Conservation (phyloP, 129 eudicot species). For the Saposhnikovia divaricata region DNA sequence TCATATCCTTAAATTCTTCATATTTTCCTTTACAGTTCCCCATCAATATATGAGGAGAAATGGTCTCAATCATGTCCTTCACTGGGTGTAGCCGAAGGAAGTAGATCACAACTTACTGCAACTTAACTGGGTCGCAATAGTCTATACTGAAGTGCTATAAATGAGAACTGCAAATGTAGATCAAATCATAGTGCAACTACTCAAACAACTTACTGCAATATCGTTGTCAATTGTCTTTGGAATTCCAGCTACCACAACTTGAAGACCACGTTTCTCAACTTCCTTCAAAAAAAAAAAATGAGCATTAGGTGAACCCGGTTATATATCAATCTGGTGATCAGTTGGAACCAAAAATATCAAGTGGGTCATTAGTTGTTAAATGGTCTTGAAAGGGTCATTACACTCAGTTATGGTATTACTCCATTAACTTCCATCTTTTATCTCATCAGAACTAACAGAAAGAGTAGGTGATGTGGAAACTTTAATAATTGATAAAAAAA, state of each 20-base stretch:
- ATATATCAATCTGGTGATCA: background rate
- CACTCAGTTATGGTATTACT: background rate
- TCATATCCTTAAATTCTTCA: too few relatives aligned
- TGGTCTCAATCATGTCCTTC: background rate
- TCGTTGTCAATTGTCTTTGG: slow-evolving; percentile 98
- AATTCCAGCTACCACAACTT: slow-evolving; percentile 81
- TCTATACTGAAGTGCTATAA: background rate
- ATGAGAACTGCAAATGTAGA: background rate
- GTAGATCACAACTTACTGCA: background rate
- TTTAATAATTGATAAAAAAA: background rate
- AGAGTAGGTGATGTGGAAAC: background rate
- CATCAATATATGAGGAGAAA: background rate
- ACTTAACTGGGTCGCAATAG: too few relatives aligned
- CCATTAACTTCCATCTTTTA: background rate
- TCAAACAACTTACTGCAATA: slow-evolving; percentile 61
- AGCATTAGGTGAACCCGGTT: slow-evolving; percentile 2
- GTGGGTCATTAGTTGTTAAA: background rate
- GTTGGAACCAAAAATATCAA: background rate
- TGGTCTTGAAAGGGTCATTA: background rate
- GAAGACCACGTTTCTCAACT: slow-evolving; percentile 75
- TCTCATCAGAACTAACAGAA: background rate
- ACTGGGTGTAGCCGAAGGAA: slow-evolving; percentile 1
- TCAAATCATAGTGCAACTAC: background rate
- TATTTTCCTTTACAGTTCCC: too few relatives aligned
- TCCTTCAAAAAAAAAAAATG: slow-evolving; percentile 43